Conservation (phyloP, 306 rosid genomes). For the Cucurbita argyrosperma region DNA sequence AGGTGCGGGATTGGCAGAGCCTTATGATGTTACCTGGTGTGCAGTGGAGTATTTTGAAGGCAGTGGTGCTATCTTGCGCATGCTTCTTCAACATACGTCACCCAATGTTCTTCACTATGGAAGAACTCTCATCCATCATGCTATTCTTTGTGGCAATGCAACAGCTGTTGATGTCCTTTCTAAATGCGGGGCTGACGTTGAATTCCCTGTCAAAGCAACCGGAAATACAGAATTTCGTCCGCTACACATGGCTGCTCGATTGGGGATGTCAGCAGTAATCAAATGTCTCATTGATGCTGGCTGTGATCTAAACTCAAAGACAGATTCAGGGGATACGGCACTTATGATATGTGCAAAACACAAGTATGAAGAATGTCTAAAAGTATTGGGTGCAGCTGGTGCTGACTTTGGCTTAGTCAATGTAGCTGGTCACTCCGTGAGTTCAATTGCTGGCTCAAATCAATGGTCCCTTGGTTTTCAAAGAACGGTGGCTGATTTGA, state of each 20-base stretch:
- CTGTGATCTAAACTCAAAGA: slow-evolving; percentile 51
- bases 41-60: slow-evolving; percentile 90
- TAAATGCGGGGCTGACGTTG: slow-evolving; percentile 44
- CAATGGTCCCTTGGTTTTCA: slow-evolving; percentile 62
- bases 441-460: slow-evolving; percentile 47
- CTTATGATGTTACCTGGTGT: slow-evolving; percentile 71
- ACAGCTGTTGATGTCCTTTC: slow-evolving; percentile 52
- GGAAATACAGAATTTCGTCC: slow-evolving; percentile 45
- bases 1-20: slow-evolving; percentile 93
- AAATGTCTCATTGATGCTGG: slow-evolving; percentile 61
- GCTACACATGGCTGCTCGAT: slow-evolving; percentile 75
- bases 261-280: slow-evolving; percentile 41
- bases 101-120: slow-evolving; percentile 30
- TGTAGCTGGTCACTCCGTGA: slow-evolving; percentile 42
- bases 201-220: slow-evolving; percentile 42
- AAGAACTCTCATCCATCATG: slow-evolving; percentile 82
- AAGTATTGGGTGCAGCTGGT: slow-evolving; percentile 46
- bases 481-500: slow-evolving; percentile 31
- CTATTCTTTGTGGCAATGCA: slow-evolving; percentile 60
- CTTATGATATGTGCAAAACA: slow-evolving; percentile 57
- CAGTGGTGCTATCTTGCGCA: slow-evolving; percentile 52
- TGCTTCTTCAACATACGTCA: slow-evolving; percentile 46
- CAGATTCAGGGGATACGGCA: slow-evolving; percentile 66
- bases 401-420: slow-evolving; percentile 79
- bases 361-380: slow-evolving; percentile 52